These are phyloP conservation scores for Fusarium pseudocircinatum DNA, from an alignment of 2,329 filamentous ascomycete genomes.

Conservation along the genomic window DNA sequence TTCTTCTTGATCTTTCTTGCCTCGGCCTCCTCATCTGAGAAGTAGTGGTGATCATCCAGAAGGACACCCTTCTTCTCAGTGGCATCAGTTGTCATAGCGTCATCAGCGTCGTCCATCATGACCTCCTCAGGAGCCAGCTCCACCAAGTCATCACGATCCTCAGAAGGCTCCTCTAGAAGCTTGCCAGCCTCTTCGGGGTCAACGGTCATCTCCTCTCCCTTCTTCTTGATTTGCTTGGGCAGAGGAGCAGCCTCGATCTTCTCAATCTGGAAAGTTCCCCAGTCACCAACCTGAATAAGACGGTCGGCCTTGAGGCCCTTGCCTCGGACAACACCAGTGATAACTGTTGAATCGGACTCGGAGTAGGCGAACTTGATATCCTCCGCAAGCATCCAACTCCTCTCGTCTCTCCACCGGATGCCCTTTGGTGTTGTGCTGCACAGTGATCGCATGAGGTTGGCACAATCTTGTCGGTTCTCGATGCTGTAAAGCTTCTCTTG, in stretches of 20 bases:
- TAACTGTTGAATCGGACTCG: constrained; percentile 69
- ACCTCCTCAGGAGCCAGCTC: constrained; percentile 88
- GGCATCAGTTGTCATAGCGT: constrained; percentile 48
- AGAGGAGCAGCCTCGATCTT: constrained; percentile 84
- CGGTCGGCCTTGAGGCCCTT: constrained; percentile 89
- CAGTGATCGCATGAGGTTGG: constrained; percentile 88
- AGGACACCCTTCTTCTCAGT: constrained; percentile 84
- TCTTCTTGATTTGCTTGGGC: constrained; percentile 67
- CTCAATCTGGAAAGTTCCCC: constrained; percentile 92
- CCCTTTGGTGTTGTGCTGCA: constrained; percentile 95
- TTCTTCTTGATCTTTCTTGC: constrained; percentile 69
- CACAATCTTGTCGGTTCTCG: constrained; percentile 88
- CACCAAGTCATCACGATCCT: constrained; percentile 83
- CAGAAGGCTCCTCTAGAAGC: constrained; percentile 75
- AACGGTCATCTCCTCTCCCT: constrained; percentile 75
- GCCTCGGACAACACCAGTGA: constrained; percentile 89
- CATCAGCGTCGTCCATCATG: constrained; percentile 72
- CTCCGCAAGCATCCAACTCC: constrained; percentile 95
- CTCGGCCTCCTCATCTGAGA: constrained; percentile 77
- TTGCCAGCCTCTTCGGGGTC: constrained; percentile 68
- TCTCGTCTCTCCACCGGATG: constrained; percentile 92
- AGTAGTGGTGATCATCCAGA: constrained; percentile 97
- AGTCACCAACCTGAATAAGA: constrained; percentile 89
- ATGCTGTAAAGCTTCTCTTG: constrained; percentile 92
- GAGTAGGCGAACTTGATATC: constrained; percentile 76